Base-by-base conservation (phyloP, 371 early-diverging fungal genomes). In the Mucor racemosus region DNA sequence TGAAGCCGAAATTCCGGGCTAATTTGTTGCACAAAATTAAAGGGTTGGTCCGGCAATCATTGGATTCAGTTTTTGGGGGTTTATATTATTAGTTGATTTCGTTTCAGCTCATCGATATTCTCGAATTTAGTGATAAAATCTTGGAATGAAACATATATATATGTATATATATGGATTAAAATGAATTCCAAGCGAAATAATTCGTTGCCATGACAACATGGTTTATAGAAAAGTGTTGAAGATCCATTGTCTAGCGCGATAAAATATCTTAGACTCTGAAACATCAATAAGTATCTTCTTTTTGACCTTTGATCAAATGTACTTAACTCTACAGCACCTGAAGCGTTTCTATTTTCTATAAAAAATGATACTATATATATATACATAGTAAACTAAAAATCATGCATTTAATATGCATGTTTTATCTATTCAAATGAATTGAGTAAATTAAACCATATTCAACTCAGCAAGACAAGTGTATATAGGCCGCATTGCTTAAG, bases 391-490 rank as follows among this genome's bases (percentile, higher is more conserved):
- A 26, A 26, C 26, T 26, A 26, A 1, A 26, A 3, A 26, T 26
- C 26, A 46, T 10, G 8, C 21, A 46, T 9, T 10, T 46, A 10
- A 46, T 10, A 46, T 19, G 17, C 9, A 5, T 17, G 19, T 7
- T 46, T 17, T 19, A 19, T 19, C 19, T 19, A 46, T 46, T 9
- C 46, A 46, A 46, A 46, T 46, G 8, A 19, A 19, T 0, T 9
- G 10, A 19, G 1, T 46, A 46, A 46, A 46, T 46, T 44, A 17
- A 44, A 44, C 17, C 17, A n/a, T 19, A 19, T 9, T 7, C 15
- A 33, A 60, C 41, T 60, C 42, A 60, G 46, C 60, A 60, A 44
- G 41, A 44, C 46, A 46, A 46, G 19, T 15, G 17, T 46, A 46
- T 46, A 19, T 46, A 46, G 44, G 8, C 44, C n/a, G n/a, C 8